Base-by-base conservation (phyloP, 805 yeast genomes). In the Starmerella ratchasimensis region DNA sequence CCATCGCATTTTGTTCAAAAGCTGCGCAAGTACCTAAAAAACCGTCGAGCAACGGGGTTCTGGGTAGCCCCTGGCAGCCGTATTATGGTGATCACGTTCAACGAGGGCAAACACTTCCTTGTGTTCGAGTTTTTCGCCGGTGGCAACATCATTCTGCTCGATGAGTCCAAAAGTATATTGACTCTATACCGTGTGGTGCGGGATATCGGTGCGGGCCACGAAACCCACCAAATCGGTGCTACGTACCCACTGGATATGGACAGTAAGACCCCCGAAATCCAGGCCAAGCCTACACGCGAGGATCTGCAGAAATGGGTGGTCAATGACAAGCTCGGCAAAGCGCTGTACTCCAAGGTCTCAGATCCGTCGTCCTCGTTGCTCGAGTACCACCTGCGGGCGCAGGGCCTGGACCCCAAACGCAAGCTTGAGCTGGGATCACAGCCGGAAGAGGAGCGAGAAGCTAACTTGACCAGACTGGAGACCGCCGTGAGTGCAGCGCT, bases 81-180 rank as follows among this genome's bases (percentile, higher is more conserved):
- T 56, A 72, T 82, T n/a, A 63, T 82, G 31, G 93, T 84, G 0
- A 57, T 88, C 31, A 74, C 81, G 43, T 88, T 88, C 59, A 74
- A 86, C 31, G 94, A 82, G 50, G 94, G 94, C 2, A 74, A 61
- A 52, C 59, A 53, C 47, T 77, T 80, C 49, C 61, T 88, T 46
- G 94, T 82, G 0, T 58, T 88, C 37, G 98, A 88, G 57, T 88
- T 88, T 52, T 88, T 86, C 62, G 80, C 95, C 54, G 95, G 95
- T 3, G 98, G 98, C 20, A 88, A 88, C 54, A 71, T 88, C 38
- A 62, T 88, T 15, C 63, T 88, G 16, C 63, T 88, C 44, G 93
- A 88, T 56, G 67, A 72, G 21, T 68, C 76, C 16, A 57, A 65
- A 42, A 74, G 70, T 49, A 83, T 86, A 35, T 49, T 84, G 50